These are phyloP conservation scores for Globisporangium nunn DNA, from an alignment of 352 stramenopile species.

Conservation along the genomic window DNA sequence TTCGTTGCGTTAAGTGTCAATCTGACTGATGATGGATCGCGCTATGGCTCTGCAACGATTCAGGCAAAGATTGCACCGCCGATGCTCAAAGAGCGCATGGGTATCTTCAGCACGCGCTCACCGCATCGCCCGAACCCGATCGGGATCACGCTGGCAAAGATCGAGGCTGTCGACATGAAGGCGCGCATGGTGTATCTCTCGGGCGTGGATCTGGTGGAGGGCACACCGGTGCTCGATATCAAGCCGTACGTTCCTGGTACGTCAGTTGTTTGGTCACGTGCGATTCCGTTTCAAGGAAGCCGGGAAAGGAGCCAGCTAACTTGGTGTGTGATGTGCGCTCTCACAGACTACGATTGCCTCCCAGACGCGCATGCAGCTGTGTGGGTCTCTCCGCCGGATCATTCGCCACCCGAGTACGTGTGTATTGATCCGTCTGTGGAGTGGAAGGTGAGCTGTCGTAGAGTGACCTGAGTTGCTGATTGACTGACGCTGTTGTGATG, in stretches of 20 bases:
- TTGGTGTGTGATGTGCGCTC: not conserved
- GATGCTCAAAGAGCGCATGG: conserved; percentile 72
- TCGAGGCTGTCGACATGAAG: conserved; percentile 71
- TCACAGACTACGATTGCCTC: conserved; percentile 42
- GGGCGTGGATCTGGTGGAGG: conserved; percentile 92
- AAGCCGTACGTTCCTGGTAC: conserved; percentile 95
- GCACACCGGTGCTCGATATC: conserved; percentile 96
- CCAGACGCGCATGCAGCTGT: conserved; percentile 27
- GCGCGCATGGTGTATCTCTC: conserved; percentile 67
- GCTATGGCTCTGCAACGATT: not conserved
- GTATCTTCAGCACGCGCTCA: conserved; percentile 94
- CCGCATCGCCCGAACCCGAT: conserved; percentile 97
- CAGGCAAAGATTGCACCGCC: conserved; percentile 69
- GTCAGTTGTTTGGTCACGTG: not conserved
- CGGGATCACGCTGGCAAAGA: conserved; percentile 86
- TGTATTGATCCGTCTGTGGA: not conserved
- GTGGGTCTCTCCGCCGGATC: conserved; percentile 33
- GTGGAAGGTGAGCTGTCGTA: not conserved
- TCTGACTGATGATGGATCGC: not conserved
- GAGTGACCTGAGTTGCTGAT: not conserved
- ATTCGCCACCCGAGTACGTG: conserved; percentile 33
- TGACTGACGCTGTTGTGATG: not conserved
- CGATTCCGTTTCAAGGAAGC: too few relatives aligned
- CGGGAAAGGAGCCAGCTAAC: not conserved
- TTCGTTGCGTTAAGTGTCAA: not conserved